These are phyloP conservation scores for Edaphochlamys debaryana DNA, from an alignment of 139 green algal species.

Conservation along the genomic window DNA sequence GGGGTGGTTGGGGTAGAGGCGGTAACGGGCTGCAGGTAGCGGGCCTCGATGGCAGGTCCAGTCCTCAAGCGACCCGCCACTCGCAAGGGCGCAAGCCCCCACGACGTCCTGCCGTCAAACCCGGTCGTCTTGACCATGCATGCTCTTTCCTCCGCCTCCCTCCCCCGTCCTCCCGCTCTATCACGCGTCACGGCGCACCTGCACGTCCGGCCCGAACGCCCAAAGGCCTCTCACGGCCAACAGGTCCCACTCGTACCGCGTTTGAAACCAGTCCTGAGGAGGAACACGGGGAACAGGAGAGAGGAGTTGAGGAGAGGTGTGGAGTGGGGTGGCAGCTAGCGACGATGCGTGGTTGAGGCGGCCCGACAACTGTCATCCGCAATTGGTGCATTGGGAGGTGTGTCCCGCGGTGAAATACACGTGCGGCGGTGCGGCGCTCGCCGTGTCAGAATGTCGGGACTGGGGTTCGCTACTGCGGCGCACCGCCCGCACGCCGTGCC, in stretches of 20 bases:
- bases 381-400: neutral
- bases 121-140: too few relatives aligned
- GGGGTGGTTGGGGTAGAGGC: too few relatives aligned
- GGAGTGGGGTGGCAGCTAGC: neutral
- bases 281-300: too few relatives aligned
- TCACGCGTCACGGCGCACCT: too few relatives aligned
- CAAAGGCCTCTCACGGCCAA: constrained; percentile 94
- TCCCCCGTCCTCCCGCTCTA: too few relatives aligned
- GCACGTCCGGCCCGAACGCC: constrained; percentile 94
- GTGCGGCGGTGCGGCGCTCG: neutral
- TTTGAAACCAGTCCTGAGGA: constrained; percentile 70
- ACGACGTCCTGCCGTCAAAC: too few relatives aligned
- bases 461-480: constrained; percentile 1
- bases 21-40: neutral
- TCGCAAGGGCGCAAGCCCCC: too few relatives aligned
- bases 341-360: neutral
- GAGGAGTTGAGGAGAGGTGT: too few relatives aligned
- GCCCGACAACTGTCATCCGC: neutral
- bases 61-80: too few relatives aligned
- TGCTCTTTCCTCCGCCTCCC: neutral
- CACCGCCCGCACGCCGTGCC: neutral
- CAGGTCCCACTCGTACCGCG: constrained; percentile 96
- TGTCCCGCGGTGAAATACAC: constrained; percentile 45
- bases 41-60: neutral
- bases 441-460: constrained; percentile 33